Conservation (phyloP, 140 eudicot species). For the Senecio squalidus region DNA sequence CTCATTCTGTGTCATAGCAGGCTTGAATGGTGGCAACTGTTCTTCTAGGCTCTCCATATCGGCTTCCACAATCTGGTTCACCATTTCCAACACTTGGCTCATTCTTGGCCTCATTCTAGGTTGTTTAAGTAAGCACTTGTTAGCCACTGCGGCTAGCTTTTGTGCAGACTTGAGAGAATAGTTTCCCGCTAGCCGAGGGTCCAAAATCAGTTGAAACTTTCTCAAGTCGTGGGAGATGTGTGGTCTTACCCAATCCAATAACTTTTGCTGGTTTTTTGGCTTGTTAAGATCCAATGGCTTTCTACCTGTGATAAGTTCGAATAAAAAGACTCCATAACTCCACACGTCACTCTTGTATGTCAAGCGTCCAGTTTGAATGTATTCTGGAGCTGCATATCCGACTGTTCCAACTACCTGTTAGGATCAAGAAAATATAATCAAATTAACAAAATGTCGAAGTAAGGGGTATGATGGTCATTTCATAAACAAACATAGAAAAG, state of each 20-base stretch:
- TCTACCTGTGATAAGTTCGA: slow-evolving; percentile 82
- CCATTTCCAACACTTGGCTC: slow-evolving; percentile 69
- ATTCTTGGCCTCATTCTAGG: slow-evolving; percentile 72
- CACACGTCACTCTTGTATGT: slow-evolving; percentile 83
- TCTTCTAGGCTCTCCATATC: slow-evolving; percentile 28
- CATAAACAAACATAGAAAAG: background rate
- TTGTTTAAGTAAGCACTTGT: slow-evolving; percentile 59
- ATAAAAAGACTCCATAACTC: slow-evolving; percentile 87
- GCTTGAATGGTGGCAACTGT: slow-evolving; percentile 15
- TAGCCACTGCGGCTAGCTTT: slow-evolving; percentile 78
- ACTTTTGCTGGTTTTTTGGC: slow-evolving; percentile 73
- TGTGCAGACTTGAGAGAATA: slow-evolving; percentile 64
- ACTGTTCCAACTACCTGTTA: slow-evolving; percentile 80
- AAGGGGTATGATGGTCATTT: background rate
- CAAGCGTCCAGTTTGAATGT: slow-evolving; percentile 82
- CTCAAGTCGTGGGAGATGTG: slow-evolving; percentile 50
- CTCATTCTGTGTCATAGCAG: background rate
- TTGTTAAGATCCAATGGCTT: slow-evolving; percentile 65
- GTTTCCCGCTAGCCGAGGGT: slow-evolving; percentile 59
- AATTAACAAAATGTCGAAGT: background rate
- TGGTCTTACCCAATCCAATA: slow-evolving; percentile 72
- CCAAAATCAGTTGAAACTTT: slow-evolving; percentile 62
- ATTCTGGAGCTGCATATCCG: slow-evolving; percentile 93
- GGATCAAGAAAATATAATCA: background rate
- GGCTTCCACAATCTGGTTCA: slow-evolving; percentile 41